Base-by-base conservation (phyloP, 306 rosid genomes). In the Quercus bicolor region DNA sequence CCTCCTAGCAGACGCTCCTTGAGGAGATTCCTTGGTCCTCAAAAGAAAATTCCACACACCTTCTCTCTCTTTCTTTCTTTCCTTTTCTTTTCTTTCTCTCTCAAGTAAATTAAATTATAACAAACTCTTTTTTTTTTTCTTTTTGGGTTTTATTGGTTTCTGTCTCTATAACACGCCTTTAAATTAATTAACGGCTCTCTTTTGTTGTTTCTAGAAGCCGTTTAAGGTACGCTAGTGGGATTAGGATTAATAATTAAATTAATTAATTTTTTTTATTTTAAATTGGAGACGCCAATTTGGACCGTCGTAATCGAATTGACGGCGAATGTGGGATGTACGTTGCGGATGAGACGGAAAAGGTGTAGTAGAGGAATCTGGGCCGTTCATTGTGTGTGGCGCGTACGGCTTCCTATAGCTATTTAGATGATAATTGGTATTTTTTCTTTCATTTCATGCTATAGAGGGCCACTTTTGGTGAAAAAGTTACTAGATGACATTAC, bases 21-120 rank as follows among this genome's bases (percentile, higher is more conserved):
- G 70, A 59, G 66, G 84, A 78, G 45, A 40, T 40, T 81, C 75
- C 87, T 85, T 75, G 83, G 66, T 78, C 75, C 79, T 72, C 70
- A 55, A 31, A 31, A 40, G 89, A 79, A 88, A 81, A 66, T 74
- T 84, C 88, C 86, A 79, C 62, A 81, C 78, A 31, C 71, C 77
- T 72, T 71, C 77, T 64, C 73, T 56, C 13, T 15, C 13, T 34
- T 15, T 43, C 9, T 5, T 7, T 28, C 45, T 6, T 20, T 31
- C 2, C 6, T 1, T 4, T 24, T 19, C 15, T 13, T 45, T 45
- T 2, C 2, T 37, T 40, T 40, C 45, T 40, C 45, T 40, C 45
- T 40, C 45, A 40, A 8, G 45, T 40, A 40, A 37, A 40, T 40
- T 8, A 40, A 48, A 13, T 45, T 48, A 48, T 71, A 70, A 88